A percentile compares a stretch with the other conserved stretches of the same genome.
phyloP scores from a whole-genome alignment of 176 grass and related monocot genomes.

The Cenchrus americanus region DNA sequence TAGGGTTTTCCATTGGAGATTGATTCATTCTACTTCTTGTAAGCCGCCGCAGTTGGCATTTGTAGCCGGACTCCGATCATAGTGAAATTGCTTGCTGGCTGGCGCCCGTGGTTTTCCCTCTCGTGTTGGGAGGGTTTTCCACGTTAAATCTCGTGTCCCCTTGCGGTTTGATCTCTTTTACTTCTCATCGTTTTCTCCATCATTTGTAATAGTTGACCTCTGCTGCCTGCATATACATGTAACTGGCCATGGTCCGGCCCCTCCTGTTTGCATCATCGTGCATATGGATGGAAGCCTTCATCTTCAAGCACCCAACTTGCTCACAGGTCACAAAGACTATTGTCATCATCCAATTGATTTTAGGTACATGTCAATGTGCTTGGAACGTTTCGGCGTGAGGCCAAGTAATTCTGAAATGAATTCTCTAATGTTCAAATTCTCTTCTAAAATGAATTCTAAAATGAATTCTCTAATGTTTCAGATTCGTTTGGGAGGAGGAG shows the following conservation, averaged over 20 bases:
- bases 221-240: slow-evolving; percentile 20
- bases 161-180: too few species aligned
- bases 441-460: not conserved
- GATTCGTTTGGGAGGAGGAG: not conserved
- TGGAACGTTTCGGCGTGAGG: not conserved
- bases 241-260: not conserved
- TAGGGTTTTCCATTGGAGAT: too few species aligned
- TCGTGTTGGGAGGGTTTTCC: too few species aligned
- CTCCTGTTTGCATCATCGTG: not conserved
- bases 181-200: too few species aligned
- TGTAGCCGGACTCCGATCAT: too few species aligned
- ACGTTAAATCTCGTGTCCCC: too few species aligned
- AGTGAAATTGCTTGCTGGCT: too few species aligned
- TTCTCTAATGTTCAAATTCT: too few species aligned
- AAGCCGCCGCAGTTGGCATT: too few species aligned
- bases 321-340: not conserved
- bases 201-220: slow-evolving; percentile 73
- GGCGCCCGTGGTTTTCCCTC: too few species aligned
- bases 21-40: too few species aligned
- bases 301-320: slow-evolving; percentile 23
- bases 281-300: slow-evolving; percentile 8
- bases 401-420: not conserved
- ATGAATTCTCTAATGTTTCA: not conserved
- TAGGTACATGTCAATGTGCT: not conserved
- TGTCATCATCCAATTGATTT: not conserved